Conservation (phyloP, 345 rosid species). For the Salix viminalis region DNA sequence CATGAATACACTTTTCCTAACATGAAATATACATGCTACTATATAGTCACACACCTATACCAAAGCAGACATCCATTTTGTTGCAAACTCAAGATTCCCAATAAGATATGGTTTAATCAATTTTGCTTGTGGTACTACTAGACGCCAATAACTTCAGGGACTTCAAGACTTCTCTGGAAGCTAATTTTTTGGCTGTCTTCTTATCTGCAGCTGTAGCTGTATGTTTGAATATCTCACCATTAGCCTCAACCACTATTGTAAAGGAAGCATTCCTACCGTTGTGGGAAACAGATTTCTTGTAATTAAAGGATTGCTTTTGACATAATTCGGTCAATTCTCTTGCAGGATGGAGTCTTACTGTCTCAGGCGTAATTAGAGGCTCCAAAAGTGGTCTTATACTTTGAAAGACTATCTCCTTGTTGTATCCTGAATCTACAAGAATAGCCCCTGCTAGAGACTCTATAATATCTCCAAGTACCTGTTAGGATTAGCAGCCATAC, state of each 20-base stretch:
- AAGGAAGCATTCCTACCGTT: constrained; percentile 23
- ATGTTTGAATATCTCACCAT: constrained; percentile 31
- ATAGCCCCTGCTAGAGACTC: constrained; percentile 93
- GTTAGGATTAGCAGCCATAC: background rate
- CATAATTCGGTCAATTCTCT: constrained; percentile 58
- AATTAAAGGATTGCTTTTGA: constrained; percentile 35
- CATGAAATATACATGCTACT: background rate
- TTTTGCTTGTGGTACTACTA: background rate
- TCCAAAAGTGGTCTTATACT: constrained; percentile 73
- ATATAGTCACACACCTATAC: background rate
- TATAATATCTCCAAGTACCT: constrained; percentile 88
- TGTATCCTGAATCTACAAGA: constrained; percentile 66
- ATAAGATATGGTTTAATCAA: background rate
- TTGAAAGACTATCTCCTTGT: constrained; percentile 50
- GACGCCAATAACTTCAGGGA: constrained; percentile 30
- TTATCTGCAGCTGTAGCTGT: constrained; percentile 42
- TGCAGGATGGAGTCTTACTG: constrained; percentile 56
- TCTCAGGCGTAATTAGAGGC: constrained; percentile 63
- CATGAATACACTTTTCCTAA: background rate
- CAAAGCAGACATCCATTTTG: background rate
- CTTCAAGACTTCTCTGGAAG: constrained; percentile 51
- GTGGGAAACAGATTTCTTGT: constrained; percentile 12
- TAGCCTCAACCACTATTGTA: constrained; percentile 51
- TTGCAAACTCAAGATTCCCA: background rate
- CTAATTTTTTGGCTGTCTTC: constrained; percentile 53